Conservation (phyloP, 345 rosid genomes). For the Ricinus communis region DNA sequence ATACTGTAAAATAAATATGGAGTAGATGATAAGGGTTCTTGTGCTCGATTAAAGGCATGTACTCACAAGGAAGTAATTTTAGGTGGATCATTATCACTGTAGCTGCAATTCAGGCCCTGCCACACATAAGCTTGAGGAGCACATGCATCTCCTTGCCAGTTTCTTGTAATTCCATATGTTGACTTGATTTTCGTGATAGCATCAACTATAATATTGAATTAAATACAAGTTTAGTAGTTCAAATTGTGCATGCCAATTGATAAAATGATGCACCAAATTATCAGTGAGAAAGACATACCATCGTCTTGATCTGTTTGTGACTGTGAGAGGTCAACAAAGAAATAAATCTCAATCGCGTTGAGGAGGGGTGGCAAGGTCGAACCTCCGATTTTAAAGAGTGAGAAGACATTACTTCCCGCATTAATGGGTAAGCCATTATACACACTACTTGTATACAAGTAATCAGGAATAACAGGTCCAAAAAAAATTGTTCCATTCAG, state of each 20-base stretch:
- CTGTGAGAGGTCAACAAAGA: conserved; percentile 14
- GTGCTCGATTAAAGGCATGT: background rate
- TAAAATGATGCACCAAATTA: no score
- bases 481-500: conserved; percentile 18
- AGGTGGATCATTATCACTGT: conserved; percentile 10
- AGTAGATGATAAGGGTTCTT: background rate
- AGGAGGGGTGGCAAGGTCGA: conserved; percentile 20
- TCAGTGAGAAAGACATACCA: conserved; percentile 22
- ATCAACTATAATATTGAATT: conserved; percentile 18
- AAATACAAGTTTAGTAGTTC: background rate
- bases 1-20: background rate
- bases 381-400: conserved; percentile 15
- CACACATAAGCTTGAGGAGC: conserved; percentile 26
- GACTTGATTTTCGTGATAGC: conserved; percentile 32
- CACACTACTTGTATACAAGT: conserved; percentile 26
- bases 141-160: conserved; percentile 54
- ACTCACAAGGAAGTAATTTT: conserved; percentile 35
- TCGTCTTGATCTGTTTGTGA: conserved; percentile 34
- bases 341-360: conserved; percentile 14
- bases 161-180: conserved; percentile 21
- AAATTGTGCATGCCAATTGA: background rate
- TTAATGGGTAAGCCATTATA: background rate
- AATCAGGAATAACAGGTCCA: conserved; percentile 27
- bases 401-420: background rate
- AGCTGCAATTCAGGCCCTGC: conserved; percentile 36